A percentile compares a stretch with the other conserved stretches of the same genome.
Conservation (phyloP, 768 basidiomycete species). For the Suillus placidus region DNA sequence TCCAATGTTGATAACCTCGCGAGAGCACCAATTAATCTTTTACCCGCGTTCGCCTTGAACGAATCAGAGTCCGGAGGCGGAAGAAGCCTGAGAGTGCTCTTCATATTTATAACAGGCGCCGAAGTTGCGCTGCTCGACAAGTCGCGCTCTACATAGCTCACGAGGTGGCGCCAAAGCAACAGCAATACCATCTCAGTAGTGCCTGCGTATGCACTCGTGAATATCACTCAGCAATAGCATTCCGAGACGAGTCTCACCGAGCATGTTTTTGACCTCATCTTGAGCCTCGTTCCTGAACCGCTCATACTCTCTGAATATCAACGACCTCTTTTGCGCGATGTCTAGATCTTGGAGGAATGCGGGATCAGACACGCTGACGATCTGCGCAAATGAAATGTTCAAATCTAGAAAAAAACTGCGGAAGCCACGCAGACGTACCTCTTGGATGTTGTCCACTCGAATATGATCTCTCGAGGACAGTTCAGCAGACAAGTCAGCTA, state of each 20-base stretch:
- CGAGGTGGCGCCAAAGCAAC: conserved; percentile 79
- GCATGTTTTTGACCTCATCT: conserved; percentile 52
- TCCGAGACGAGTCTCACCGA: conserved; percentile 47
- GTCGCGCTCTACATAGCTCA: conserved; percentile 56
- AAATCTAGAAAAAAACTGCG: not conserved
- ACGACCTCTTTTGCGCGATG: conserved; percentile 63
- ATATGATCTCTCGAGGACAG: conserved; percentile 73
- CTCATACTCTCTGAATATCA: conserved; percentile 66
- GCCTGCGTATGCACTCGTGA: conserved; percentile 39
- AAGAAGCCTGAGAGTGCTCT: conserved; percentile 56
- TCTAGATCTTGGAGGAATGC: conserved; percentile 68
- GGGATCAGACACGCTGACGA: conserved; percentile 53
- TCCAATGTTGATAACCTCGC: conserved; percentile 56
- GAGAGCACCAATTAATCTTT: conserved; percentile 57
- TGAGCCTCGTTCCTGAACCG: conserved; percentile 43
- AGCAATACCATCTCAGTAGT: conserved; percentile 79
- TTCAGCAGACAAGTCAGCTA: conserved; percentile 68
- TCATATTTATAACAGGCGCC: conserved; percentile 35
- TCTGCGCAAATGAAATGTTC: conserved; percentile 32
- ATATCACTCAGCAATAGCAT: not conserved
- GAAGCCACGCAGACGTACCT: conserved; percentile 45
- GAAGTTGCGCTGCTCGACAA: conserved; percentile 9
- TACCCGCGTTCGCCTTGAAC: conserved; percentile 60
- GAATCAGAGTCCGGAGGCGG: conserved; percentile 57
- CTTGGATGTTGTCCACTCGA: conserved; percentile 68